Base-by-base conservation (phyloP, 345 rosid genomes). In the Gossypium herbaceum region DNA sequence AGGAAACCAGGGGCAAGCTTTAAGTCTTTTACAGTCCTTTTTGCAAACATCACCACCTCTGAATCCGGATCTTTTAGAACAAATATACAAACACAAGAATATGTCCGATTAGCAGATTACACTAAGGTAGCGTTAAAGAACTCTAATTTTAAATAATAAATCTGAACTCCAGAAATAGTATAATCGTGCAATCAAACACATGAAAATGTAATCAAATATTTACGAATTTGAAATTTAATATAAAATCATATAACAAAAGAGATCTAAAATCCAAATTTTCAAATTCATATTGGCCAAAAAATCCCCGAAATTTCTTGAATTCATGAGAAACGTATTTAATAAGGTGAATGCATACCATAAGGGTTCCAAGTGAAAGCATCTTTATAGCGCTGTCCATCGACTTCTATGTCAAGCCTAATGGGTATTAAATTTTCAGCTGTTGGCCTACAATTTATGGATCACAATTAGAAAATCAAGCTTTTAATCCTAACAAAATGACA, bases 291-390 rank as follows among this genome's bases (percentile, higher is more conserved):
- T 45, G 12, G 12, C 2, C 58, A 17, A 12, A 67, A 7, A 44
- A 13, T 67, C 55, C 71, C 7, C 3, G 1, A 45, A 67, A 15
- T 47, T 66, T 68, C 43, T 68, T 48, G 19, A 25, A 24, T 24
- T 15, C 57, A 48, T 48, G 5, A 66, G 29, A 68, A 48, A 68
- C 6, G 48, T 15, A 48, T 39, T 9, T 34, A 29, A 29, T 47
- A 48, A 68, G 13, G 72, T 48, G 12, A 25, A 20, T 65, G 34
- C 29, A 63, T 76, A 94, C 98, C 98, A 74, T 87, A 82, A 84
- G 98, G 97, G 78, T 91, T 94, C 98, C 98, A 94, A 71, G 98
- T 92, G 83, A 94, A 92, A 76, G 98, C 89, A 64, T 94, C 98
- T 79, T 90, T 91, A 79, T 83, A 90, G 48, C 92, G 92, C 67